phyloP scores from a whole-genome alignment of 257 asterid genomes.

The Ilex aquifolium region DNA sequence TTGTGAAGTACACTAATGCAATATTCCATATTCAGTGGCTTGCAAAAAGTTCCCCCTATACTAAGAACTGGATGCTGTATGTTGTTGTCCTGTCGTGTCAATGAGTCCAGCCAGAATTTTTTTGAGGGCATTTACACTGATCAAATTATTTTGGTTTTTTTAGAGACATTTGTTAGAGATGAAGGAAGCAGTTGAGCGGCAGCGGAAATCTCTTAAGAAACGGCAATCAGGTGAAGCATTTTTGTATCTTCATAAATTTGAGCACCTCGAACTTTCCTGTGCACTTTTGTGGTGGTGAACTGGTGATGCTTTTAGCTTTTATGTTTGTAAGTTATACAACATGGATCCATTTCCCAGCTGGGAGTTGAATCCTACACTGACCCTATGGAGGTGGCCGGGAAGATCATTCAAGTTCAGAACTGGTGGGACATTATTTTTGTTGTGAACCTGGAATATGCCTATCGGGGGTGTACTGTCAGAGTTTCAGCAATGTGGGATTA shows the following conservation, averaged over 20 bases:
- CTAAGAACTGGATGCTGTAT: too few relatives aligned
- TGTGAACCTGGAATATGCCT: background rate
- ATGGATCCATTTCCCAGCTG: too few relatives aligned
- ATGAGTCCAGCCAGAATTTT: too few relatives aligned
- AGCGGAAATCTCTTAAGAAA: constrained; percentile 81
- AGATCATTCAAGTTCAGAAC: background rate
- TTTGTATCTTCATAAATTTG: constrained; percentile 10
- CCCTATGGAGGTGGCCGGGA: background rate
- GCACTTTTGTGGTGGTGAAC: background rate
- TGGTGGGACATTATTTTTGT: background rate
- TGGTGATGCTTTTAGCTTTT: too few relatives aligned
- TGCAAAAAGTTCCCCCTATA: too few relatives aligned
- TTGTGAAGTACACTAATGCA: too few relatives aligned
- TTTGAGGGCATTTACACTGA: too few relatives aligned
- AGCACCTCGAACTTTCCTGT: constrained; percentile 4
- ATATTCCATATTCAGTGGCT: too few relatives aligned
- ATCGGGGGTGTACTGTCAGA: background rate
- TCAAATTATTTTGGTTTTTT: constrained; percentile 2
- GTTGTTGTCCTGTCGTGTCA: too few relatives aligned
- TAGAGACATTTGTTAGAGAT: constrained; percentile 75
- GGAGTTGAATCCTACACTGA: background rate
- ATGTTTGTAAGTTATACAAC: too few relatives aligned
- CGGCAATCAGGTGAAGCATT: constrained; percentile 60
- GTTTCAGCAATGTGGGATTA: background rate
- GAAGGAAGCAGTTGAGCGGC: constrained; percentile 94